These are phyloP conservation scores for Myxozyma kluyveri DNA, from an alignment of 805 yeast genomes.

Conservation along the genomic window DNA sequence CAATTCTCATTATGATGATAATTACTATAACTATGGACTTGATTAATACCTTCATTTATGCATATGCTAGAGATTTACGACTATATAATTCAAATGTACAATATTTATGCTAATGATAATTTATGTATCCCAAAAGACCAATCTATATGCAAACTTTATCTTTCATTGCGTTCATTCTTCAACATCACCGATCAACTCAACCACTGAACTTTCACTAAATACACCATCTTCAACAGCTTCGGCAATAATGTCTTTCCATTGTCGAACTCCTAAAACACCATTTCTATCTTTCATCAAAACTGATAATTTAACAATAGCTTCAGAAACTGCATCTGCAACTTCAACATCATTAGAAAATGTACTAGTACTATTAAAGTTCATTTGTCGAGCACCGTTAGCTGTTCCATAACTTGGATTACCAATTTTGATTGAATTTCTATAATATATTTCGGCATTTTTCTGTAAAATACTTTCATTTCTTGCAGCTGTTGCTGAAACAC, in stretches of 20 bases:
- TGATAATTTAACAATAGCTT: slow-evolving; percentile 18
- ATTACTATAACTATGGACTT: too few species aligned
- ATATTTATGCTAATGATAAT: too few species aligned
- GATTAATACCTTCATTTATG: too few species aligned
- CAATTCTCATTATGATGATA: too few species aligned
- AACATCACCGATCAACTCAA: not conserved
- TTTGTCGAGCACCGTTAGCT: not conserved
- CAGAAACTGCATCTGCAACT: slow-evolving; percentile 8
- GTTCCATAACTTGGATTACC: not conserved
- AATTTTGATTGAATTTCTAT: slow-evolving; percentile 31
- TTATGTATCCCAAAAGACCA: too few species aligned
- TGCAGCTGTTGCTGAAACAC: slow-evolving; percentile 23
- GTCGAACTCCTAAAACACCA: slow-evolving; percentile 1
- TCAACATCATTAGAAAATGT: not conserved
- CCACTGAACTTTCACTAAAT: not conserved
- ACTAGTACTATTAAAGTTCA: too few species aligned
- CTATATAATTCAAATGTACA: too few species aligned
- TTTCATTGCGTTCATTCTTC: not conserved
- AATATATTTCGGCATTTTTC: slow-evolving; percentile 32
- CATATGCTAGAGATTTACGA: too few species aligned
- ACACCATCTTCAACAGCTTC: slow-evolving; percentile 20
- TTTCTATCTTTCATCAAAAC: slow-evolving; percentile 7
- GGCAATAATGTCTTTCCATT: slow-evolving; percentile 14
- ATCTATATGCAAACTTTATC: too few species aligned
- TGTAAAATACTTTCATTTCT: slow-evolving; percentile 28